Evolutionary conservation across 257 asterid species (phyloP).

Genomic region (Solanum rostratum): DNA sequence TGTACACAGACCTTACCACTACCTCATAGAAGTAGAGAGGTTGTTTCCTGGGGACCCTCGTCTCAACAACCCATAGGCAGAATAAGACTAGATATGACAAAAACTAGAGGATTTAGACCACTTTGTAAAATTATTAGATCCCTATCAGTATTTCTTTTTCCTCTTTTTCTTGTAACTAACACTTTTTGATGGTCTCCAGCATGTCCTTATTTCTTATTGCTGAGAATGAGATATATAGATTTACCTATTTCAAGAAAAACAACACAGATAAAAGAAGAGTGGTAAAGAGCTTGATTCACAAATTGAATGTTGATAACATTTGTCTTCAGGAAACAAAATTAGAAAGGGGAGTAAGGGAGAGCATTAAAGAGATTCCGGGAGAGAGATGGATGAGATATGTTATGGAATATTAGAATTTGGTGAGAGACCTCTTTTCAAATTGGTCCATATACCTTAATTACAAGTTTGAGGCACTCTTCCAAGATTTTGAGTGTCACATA

Average conservation of each 20-base stretch:
- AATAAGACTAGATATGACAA: too few species aligned
- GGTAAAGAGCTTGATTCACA: not conserved
- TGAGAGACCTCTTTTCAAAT: not conserved
- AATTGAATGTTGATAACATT: not conserved
- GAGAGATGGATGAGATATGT: not conserved
- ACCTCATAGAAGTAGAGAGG: too few species aligned
- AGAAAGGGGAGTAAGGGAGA: not conserved
- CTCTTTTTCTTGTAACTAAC: not conserved
- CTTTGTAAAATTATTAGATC: not conserved
- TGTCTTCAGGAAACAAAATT: not conserved
- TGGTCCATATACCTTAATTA: not conserved
- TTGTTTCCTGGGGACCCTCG: too few species aligned
- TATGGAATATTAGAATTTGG: not conserved
- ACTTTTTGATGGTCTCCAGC: not conserved
- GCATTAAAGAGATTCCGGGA: not conserved
- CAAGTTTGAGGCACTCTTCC: not conserved
- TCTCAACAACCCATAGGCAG: too few species aligned
- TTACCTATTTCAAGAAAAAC: not conserved
- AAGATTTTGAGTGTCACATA: not conserved
- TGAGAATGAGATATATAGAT: not conserved
- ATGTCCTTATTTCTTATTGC: too few species aligned
- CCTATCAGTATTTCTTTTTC: not conserved
- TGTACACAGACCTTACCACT: too few species aligned
- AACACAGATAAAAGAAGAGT: not conserved
- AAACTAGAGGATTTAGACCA: too few species aligned